A percentile compares a stretch with the other conserved stretches of the same genome.
Conservation (phyloP, 805 yeast species). For the Starmerella bombicola region DNA sequence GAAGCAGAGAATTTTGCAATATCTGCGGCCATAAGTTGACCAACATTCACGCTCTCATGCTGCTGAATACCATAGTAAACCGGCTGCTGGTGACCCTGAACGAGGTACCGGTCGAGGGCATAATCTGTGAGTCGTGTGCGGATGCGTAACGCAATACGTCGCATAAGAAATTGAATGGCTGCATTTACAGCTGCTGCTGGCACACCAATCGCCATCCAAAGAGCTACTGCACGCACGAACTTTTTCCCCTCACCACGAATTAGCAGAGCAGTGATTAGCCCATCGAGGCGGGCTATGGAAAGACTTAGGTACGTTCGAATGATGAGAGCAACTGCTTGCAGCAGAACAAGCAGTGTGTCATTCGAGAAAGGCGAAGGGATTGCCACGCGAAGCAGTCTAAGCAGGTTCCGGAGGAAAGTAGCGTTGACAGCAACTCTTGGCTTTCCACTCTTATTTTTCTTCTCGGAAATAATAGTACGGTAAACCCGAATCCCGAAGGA, state of each 20-base stretch:
- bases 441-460: background rate
- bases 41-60: slow-evolving; percentile 52
- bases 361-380: slow-evolving; percentile 26
- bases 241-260: slow-evolving; percentile 55
- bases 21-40: slow-evolving; percentile 73
- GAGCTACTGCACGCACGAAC: slow-evolving; percentile 48
- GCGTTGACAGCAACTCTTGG: slow-evolving; percentile 26
- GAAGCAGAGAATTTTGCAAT: slow-evolving; percentile 61
- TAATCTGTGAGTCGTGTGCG: slow-evolving; percentile 52
- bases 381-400: slow-evolving; percentile 26
- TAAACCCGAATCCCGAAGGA: slow-evolving; percentile 13
- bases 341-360: slow-evolving; percentile 31
- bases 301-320: slow-evolving; percentile 62
- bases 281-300: slow-evolving; percentile 77
- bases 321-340: slow-evolving; percentile 50
- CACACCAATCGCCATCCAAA: slow-evolving; percentile 75
- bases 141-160: slow-evolving; percentile 33
- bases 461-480: slow-evolving; percentile 1
- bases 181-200: slow-evolving; percentile 79
- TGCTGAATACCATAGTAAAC: slow-evolving; percentile 64
- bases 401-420: slow-evolving; percentile 24
- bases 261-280: slow-evolving; percentile 67
- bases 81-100: slow-evolving; percentile 32
- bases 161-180: slow-evolving; percentile 36
- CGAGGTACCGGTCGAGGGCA: slow-evolving; percentile 54